phyloP scores from a whole-genome alignment of 2,329 filamentous ascomycete species.

The Monosporascus sp. region DNA sequence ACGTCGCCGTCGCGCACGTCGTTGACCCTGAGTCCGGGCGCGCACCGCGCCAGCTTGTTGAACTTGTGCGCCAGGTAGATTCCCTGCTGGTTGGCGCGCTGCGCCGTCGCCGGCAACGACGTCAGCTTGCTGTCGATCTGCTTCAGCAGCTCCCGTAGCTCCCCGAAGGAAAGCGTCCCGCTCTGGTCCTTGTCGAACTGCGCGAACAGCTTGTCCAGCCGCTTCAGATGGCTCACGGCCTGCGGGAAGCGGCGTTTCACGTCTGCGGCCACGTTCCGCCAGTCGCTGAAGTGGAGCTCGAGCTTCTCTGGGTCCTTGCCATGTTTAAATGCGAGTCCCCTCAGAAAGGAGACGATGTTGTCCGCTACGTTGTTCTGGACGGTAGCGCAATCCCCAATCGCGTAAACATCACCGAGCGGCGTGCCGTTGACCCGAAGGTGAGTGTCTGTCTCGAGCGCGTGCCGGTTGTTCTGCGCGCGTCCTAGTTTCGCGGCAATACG shows the following conservation, averaged over 20 bases:
- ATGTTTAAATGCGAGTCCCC: conserved; percentile 83
- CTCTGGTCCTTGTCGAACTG: conserved; percentile 91
- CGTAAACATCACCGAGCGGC: conserved; percentile 90
- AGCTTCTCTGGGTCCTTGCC: conserved; percentile 87
- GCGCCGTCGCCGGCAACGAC: conserved; percentile 87
- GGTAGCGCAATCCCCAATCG: conserved; percentile 91
- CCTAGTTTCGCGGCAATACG: conserved; percentile 72
- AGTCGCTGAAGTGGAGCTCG: conserved; percentile 80
- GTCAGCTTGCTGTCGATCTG: conserved; percentile 96
- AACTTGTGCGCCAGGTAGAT: conserved; percentile 89
- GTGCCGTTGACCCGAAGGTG: conserved; percentile 86
- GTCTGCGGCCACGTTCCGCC: conserved; percentile 75
- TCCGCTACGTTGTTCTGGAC: conserved; percentile 97
- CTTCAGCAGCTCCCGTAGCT: conserved; percentile 78
- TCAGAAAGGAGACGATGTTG: conserved; percentile 84
- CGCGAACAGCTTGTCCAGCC: conserved; percentile 84
- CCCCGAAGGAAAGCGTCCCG: conserved; percentile 89
- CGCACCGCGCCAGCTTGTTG: conserved; percentile 77
- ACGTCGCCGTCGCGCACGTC: conserved; percentile 83
- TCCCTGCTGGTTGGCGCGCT: conserved; percentile 94
- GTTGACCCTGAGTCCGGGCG: conserved; percentile 71
- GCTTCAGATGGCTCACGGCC: conserved; percentile 76
- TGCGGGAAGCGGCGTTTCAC: conserved; percentile 91
- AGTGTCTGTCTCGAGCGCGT: conserved; percentile 89
- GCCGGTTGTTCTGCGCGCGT: conserved; percentile 74